phyloP scores from a whole-genome alignment of 225 moss, liverwort and hornwort genomes.

The Polytrichum formosum region DNA sequence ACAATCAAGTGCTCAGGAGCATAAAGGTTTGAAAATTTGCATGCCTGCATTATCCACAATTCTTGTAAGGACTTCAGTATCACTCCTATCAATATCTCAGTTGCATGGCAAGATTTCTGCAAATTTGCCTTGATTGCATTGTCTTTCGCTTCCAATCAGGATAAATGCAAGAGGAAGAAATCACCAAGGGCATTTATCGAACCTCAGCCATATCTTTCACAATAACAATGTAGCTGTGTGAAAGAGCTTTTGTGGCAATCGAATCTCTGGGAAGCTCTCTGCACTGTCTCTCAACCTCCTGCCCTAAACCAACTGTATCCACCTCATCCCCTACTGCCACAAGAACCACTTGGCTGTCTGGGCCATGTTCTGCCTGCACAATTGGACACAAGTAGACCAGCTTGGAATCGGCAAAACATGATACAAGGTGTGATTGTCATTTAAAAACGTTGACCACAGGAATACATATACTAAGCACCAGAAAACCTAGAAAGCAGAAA shows the following conservation, averaged over 20 bases:
- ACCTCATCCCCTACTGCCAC: slow-evolving; percentile 83
- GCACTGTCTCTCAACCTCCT: slow-evolving; percentile 82
- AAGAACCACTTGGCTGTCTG: slow-evolving; percentile 98
- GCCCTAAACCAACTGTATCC: slow-evolving; percentile 59
- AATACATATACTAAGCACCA: too few species aligned
- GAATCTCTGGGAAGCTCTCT: slow-evolving; percentile 72
- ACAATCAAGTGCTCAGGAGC: slow-evolving; percentile 95
- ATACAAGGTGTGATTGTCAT: too few species aligned
- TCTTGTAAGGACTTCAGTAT: slow-evolving; percentile 6
- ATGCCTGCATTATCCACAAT: slow-evolving; percentile 60
- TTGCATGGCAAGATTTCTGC: background rate
- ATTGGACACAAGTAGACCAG: background rate
- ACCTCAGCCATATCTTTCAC: slow-evolving; percentile 82
- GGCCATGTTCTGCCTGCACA: slow-evolving; percentile 91
- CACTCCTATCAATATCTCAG: background rate
- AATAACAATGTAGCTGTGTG: slow-evolving; percentile 80
- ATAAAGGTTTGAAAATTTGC: slow-evolving; percentile 89
- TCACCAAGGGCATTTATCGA: background rate
- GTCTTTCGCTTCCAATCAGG: too few species aligned
- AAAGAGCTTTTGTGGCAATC: slow-evolving; percentile 79
- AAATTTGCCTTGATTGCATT: too few species aligned
- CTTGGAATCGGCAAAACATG: too few species aligned
- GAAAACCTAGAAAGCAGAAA: too few species aligned
- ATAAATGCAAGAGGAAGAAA: too few species aligned
- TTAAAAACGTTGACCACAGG: too few species aligned